Percentiles rank a stretch among this genome's conserved stretches.
Conservation (phyloP, 208 protist species). For the Angomonas ambiguus region DNA sequence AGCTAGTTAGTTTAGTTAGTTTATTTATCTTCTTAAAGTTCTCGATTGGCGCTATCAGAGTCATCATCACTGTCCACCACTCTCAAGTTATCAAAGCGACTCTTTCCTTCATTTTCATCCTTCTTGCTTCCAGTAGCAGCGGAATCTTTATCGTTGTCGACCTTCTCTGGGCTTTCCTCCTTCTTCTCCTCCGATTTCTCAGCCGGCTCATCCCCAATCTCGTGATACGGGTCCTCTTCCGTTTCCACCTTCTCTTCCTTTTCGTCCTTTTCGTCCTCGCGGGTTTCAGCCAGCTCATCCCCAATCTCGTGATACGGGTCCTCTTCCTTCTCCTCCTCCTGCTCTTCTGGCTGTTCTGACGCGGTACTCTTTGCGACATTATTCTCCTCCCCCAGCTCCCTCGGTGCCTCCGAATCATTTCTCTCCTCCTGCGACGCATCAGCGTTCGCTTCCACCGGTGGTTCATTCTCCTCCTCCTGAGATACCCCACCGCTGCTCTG, state of each 20-base stretch:
- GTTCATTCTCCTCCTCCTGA: background rate
- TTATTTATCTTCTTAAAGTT: background rate
- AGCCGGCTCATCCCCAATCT: background rate
- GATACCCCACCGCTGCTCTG: background rate
- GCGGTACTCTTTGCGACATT: background rate
- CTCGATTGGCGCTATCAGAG: constrained; percentile 5
- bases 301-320: background rate
- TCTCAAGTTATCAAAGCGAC: background rate
- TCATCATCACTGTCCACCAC: constrained; percentile 15
- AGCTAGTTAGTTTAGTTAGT: background rate
- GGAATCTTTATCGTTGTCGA: background rate
- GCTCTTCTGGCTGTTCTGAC: background rate
- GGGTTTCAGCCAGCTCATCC: background rate
- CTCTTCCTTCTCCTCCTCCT: background rate
- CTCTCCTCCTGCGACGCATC: background rate
- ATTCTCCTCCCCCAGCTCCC: no score
- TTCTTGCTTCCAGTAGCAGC: background rate
- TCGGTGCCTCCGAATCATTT: background rate
- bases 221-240: background rate
- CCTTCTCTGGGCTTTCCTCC: background rate
- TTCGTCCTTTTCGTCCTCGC: background rate
- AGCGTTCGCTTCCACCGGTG: background rate
- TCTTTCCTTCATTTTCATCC: background rate
- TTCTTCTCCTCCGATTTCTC: background rate
- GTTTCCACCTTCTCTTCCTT: background rate